Evolutionary conservation across 371 early-diverging fungal species (phyloP).

Genomic region (Zychaea mexicana): DNA sequence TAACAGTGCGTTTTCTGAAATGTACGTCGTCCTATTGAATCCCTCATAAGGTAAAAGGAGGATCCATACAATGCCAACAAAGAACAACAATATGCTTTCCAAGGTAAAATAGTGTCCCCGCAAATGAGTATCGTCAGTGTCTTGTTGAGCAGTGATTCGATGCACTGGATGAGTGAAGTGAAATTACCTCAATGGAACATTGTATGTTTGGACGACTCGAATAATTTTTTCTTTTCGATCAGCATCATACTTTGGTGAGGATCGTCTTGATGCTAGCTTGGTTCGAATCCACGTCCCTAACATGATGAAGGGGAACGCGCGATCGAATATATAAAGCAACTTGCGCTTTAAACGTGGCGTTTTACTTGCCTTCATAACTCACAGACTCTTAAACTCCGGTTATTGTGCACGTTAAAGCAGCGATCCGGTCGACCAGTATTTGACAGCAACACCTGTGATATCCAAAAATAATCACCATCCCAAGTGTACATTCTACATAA

Average conservation of each 20-base stretch:
- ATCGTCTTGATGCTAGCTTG: background rate
- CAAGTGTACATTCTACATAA: no score
- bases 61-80: conserved; percentile 54
- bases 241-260: background rate
- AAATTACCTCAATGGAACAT: background rate
- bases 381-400: no score
- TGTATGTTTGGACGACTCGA: background rate
- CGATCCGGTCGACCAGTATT: no score
- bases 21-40: conserved; percentile 62
- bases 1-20: conserved; percentile 85
- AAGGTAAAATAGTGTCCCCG: no score
- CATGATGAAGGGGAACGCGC: background rate
- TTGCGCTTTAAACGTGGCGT: background rate
- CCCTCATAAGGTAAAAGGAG: conserved; percentile 53
- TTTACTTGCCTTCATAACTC: no score
- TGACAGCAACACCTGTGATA: no score
- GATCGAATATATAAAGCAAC: background rate
- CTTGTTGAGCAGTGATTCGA: no score
- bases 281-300: background rate
- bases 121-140: no score
- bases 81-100: conserved; percentile 47
- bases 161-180: no score
- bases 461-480: no score
- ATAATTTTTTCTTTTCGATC: conserved; percentile 1
- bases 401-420: no score